phyloP scores from a whole-genome alignment of 2,329 filamentous ascomycete genomes.

The Macrophomina phaseolina region DNA sequence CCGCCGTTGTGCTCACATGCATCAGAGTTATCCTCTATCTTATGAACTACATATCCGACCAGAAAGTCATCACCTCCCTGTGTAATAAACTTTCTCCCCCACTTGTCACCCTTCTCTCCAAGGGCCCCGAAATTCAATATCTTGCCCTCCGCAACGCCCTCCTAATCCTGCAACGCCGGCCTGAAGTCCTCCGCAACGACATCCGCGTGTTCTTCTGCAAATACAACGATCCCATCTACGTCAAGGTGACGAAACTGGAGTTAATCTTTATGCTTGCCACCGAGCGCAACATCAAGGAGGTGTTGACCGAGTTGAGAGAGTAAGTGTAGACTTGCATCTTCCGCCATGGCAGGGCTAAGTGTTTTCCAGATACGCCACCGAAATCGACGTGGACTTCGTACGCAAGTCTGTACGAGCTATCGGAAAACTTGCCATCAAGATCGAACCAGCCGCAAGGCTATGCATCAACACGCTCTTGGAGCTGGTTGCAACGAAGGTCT shows the following conservation, averaged over 20 bases:
- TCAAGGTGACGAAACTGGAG: slow-evolving; percentile 98
- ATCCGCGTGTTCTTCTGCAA: slow-evolving; percentile 99
- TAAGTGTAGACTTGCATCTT: slow-evolving; percentile 47
- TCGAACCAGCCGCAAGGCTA: slow-evolving; percentile 86
- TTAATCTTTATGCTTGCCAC: slow-evolving; percentile 98
- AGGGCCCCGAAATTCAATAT: slow-evolving; percentile 98
- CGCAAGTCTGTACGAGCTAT: slow-evolving; percentile 97
- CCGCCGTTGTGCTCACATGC: slow-evolving; percentile 92
- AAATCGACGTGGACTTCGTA: slow-evolving; percentile 98
- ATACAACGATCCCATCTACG: slow-evolving; percentile 99
- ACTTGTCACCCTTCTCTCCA: slow-evolving; percentile 90
- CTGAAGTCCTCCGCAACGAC: slow-evolving; percentile 93
- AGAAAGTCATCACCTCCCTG: slow-evolving; percentile 83
- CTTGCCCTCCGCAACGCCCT: slow-evolving; percentile 91
- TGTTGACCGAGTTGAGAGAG: slow-evolving; percentile 90
- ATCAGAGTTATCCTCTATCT: slow-evolving; percentile 96
- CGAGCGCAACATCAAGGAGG: slow-evolving; percentile 93
- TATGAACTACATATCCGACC: slow-evolving; percentile 97
- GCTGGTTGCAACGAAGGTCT: slow-evolving; percentile 95
- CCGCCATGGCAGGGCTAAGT: slow-evolving; percentile 30
- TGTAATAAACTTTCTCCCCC: slow-evolving; percentile 95
- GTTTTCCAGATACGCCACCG: slow-evolving; percentile 75
- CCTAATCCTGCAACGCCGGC: slow-evolving; percentile 88
- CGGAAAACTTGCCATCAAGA: slow-evolving; percentile 98
- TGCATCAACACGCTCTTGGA: slow-evolving; percentile 95